Base-by-base conservation (phyloP, 805 yeast species). In the Wickerhamiella kurtzmanii region DNA sequence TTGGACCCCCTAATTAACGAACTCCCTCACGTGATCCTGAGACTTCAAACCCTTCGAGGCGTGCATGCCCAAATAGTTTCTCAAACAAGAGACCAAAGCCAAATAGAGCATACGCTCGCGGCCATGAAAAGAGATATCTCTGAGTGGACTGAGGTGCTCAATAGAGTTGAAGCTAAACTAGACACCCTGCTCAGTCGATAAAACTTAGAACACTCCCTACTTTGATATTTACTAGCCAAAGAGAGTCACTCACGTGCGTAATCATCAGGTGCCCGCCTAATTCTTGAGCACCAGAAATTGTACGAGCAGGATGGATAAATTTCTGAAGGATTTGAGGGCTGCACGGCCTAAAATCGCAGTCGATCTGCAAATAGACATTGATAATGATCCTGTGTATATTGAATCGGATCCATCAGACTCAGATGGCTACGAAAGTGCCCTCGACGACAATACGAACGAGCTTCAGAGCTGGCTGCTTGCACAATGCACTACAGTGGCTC, bases 221-320 rank as follows among this genome's bases (percentile, higher is more conserved):
- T n/a, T n/a, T n/a, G n/a, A n/a, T n/a, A n/a, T n/a, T n/a, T n/a
- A n/a, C n/a, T n/a, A 18, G 40, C 40, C 9, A n/a, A 16, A 15
- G 43, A 37, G 22, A 20, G 43, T 37, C 9, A 40, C 15, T 8
- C 39, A 36, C 16, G 41, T 22, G 19, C 17, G 21, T 16, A 20
- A 9, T 28, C 9, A 22, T 13, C n/a, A n/a, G n/a, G n/a, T n/a
- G n/a, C n/a, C n/a, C n/a, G n/a, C n/a, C n/a, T n/a, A n/a, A n/a
- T n/a, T n/a, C n/a, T n/a, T n/a, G n/a, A n/a, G n/a, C n/a, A n/a
- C n/a, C n/a, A n/a, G n/a, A n/a, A n/a, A n/a, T n/a, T n/a, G n/a
- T n/a, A n/a, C n/a, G n/a, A n/a, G n/a, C n/a, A n/a, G n/a, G n/a
- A 48, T 51, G 54, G 52, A 49, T 2, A 37, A 22, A 25, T 38